Evolutionary conservation across 106 monocot species (phyloP).

Genomic region (Chionographis japonica): DNA sequence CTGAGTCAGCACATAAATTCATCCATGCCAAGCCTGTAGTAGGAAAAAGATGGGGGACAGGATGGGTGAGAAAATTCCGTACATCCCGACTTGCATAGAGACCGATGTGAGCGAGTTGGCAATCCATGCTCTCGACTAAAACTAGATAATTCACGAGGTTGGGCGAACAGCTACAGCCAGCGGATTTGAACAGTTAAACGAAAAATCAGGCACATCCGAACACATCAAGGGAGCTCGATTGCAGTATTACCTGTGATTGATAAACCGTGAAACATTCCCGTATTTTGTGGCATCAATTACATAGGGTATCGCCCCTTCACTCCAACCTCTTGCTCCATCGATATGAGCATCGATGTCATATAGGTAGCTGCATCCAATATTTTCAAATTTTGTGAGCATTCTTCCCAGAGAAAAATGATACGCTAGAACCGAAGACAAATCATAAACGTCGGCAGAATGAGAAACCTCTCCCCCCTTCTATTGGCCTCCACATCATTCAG

Average conservation of each 20-base stretch:
- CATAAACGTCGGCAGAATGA: not conserved
- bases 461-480: conserved; percentile 49
- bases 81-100: conserved; percentile 78
- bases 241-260: conserved; percentile 82
- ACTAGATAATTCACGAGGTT: conserved; percentile 78
- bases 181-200: not conserved
- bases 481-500: conserved; percentile 35
- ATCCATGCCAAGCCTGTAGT: not conserved
- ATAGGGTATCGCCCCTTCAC: conserved; percentile 43
- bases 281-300: conserved; percentile 75
- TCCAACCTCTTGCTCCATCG: conserved; percentile 20
- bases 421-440: not conserved
- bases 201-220: not conserved
- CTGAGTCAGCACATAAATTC: not conserved
- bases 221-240: not conserved
- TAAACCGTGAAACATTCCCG: conserved; percentile 90
- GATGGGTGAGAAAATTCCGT: conserved; percentile 14
- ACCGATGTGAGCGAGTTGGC: conserved; percentile 86
- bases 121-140: conserved; percentile 92
- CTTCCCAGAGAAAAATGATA: not conserved
- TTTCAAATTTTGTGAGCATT: conserved; percentile 9
- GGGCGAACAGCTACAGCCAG: conserved; percentile 64
- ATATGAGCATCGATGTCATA: conserved; percentile 72
- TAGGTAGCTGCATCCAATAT: conserved; percentile 53
- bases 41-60: not conserved